Evolutionary conservation across 2,329 filamentous ascomycete species (phyloP).

Genomic region (Pseudogymnoascus sp.): DNA sequence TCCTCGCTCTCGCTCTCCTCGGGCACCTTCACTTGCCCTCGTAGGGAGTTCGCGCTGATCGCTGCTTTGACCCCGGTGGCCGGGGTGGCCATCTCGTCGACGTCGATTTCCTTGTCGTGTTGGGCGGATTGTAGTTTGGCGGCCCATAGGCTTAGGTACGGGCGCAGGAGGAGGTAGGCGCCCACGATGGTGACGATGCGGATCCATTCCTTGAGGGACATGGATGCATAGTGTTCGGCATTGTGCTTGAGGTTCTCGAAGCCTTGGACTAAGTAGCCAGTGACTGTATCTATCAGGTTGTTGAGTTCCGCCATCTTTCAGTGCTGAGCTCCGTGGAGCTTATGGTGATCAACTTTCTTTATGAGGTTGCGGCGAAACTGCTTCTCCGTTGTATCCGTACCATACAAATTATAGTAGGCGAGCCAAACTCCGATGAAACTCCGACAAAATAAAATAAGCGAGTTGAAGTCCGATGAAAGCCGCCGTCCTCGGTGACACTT

Average conservation of each 20-base stretch:
- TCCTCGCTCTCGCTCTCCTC: constrained; percentile 46
- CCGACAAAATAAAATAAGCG: constrained; percentile 4
- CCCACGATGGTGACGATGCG: constrained; percentile 65
- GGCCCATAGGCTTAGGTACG: constrained; percentile 63
- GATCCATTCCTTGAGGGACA: constrained; percentile 51
- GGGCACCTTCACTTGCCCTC: constrained; percentile 47
- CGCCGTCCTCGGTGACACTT: not conserved
- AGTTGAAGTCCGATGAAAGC: not conserved
- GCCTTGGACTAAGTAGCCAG: not conserved
- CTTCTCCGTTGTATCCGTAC: not conserved
- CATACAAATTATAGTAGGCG: not conserved
- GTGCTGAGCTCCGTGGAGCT: not conserved
- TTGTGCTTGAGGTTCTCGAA: constrained; percentile 6
- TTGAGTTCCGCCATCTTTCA: not conserved
- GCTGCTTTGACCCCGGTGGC: constrained; percentile 38
- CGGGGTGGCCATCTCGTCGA: constrained; percentile 34
- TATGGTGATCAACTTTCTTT: not conserved
- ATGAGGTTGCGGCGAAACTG: not conserved
- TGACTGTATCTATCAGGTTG: not conserved
- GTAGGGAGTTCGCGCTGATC: constrained; percentile 58
- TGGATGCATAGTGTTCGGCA: constrained; percentile 18
- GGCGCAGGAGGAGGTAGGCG: constrained; percentile 65
- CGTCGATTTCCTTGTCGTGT: constrained; percentile 44
- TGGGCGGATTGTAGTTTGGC: constrained; percentile 56
- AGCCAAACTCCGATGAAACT: constrained; percentile 3